Evolutionary conservation across 2,329 filamentous ascomycete species (phyloP), one percentile per base, ranked within the genome.

Genomic region (Penicillium polonicum): DNA sequence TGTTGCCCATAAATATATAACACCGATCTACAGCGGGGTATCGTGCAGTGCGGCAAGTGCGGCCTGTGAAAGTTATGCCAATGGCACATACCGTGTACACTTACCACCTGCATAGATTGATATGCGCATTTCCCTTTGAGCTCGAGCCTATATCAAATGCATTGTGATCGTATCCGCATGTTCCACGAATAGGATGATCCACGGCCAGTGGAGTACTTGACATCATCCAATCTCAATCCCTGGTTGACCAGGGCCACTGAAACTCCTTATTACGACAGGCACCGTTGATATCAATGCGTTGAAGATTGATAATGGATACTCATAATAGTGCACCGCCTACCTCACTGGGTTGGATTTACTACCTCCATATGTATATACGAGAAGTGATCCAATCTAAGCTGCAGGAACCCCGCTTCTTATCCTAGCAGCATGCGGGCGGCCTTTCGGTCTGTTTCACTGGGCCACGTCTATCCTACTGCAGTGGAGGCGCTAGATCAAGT

Each of bases 221-320:
- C 54, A 38, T 33, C 41, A 45, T 38, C 41, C 48, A 43, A 55
- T 51, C 15, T 36, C 9, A 42, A 17, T n/a, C 36, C 31, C 42
- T 23, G 43, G 48, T 21, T 43, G 21, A 42, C 39, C 42, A 38
- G 35, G 36, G 21, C 17, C 31, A 46, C 25, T 27, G 21, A 46
- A 27, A 27, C 13, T 6, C 31, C 25, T n/a, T 19, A n/a, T 51
- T 33, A 7, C 17, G 25, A 42, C 44, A 48, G 21, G 38, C 13
- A 31, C 44, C 12, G 5, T 33, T 39, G 52, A 38, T 36, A 46
- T 52, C 55, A 62, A 29, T 55, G 59, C 49, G 29, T n/a, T n/a
- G 21, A 36, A 57, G 48, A 57, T 60, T 65, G 53, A 65, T 58
- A 64, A 61, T 63, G 42, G 23, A 52, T 55, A 60, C 39, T 52